Conservation (phyloP, 352 stramenopile species). For the Pythium aristosporum region DNA sequence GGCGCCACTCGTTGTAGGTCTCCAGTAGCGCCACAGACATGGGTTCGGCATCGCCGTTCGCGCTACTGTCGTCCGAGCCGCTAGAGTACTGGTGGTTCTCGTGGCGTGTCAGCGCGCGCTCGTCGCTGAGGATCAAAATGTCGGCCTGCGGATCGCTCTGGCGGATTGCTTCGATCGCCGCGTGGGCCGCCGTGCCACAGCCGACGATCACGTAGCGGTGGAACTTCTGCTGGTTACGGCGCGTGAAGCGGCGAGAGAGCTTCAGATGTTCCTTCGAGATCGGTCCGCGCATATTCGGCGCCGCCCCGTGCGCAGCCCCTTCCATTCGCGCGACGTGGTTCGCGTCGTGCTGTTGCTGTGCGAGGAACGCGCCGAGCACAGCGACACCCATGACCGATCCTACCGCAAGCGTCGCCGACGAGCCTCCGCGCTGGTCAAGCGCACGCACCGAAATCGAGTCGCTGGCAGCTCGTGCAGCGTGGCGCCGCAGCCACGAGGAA, state of each 20-base stretch:
- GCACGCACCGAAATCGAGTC: neutral
- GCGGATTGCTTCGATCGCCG: constrained; percentile 90
- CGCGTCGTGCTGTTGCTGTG: neutral
- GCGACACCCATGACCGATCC: constrained; percentile 10
- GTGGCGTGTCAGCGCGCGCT: constrained; percentile 58
- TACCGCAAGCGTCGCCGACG: neutral
- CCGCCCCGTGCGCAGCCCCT: neutral
- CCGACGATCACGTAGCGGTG: constrained; percentile 91
- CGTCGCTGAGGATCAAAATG: constrained; percentile 89
- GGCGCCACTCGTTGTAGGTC: constrained; percentile 91
- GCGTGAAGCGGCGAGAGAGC: constrained; percentile 63
- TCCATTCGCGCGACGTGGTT: neutral
- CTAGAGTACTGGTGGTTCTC: constrained; percentile 28
- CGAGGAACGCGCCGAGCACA: constrained; percentile 8
- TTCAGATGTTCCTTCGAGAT: constrained; percentile 30
- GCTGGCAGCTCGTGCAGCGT: constrained; percentile 3
- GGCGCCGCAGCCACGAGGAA: constrained; percentile 16
- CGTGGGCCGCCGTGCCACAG: constrained; percentile 85
- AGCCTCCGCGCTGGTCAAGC: neutral
- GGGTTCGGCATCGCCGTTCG: constrained; percentile 16
- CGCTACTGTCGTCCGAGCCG: constrained; percentile 27
- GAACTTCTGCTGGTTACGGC: constrained; percentile 67
- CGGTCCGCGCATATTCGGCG: constrained; percentile 1
- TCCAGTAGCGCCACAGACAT: constrained; percentile 64
- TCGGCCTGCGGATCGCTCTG: constrained; percentile 74